phyloP scores from a whole-genome alignment of 192 early-diverging fungal genomes.

The Thamnidium elegans region DNA sequence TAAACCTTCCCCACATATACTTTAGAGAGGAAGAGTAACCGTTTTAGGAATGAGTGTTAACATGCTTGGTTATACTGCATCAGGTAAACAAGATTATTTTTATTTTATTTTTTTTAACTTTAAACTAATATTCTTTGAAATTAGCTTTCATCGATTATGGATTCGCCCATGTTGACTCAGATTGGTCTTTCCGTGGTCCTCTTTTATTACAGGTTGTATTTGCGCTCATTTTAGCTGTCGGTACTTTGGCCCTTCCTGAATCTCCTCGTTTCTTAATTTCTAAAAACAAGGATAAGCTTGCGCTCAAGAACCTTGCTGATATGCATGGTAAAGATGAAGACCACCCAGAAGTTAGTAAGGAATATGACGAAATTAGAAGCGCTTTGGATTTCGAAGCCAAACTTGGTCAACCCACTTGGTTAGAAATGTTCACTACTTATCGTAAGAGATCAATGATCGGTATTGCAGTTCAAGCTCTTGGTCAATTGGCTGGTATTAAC shows the following conservation, averaged over 20 bases:
- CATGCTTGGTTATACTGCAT: no score
- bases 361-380: constrained; percentile 63
- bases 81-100: no score
- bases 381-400: constrained; percentile 40
- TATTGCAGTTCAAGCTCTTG: constrained; percentile 24
- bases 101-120: no score
- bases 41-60: no score
- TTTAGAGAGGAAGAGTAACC: no score
- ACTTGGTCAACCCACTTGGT: constrained; percentile 34
- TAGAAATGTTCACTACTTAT: constrained; percentile 36
- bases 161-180: constrained; percentile 36
- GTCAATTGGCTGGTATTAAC: constrained; percentile 21
- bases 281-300: constrained; percentile 58
- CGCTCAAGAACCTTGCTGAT: constrained; percentile 51
- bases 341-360: constrained; percentile 51
- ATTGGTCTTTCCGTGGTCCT: constrained; percentile 72
- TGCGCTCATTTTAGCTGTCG: constrained; percentile 61
- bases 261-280: constrained; percentile 81
- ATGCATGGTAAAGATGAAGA: constrained; percentile 9
- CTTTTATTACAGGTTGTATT: constrained; percentile 81
- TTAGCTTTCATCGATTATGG: constrained; percentile 51
- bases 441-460: constrained; percentile 19
- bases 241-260: constrained; percentile 75
- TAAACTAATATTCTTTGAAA: no score
- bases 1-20: no score